Percentiles rank a stretch among this genome's conserved stretches.
Conservation (phyloP, 768 basidiomycete genomes). For the Hypholoma fasciculare region DNA sequence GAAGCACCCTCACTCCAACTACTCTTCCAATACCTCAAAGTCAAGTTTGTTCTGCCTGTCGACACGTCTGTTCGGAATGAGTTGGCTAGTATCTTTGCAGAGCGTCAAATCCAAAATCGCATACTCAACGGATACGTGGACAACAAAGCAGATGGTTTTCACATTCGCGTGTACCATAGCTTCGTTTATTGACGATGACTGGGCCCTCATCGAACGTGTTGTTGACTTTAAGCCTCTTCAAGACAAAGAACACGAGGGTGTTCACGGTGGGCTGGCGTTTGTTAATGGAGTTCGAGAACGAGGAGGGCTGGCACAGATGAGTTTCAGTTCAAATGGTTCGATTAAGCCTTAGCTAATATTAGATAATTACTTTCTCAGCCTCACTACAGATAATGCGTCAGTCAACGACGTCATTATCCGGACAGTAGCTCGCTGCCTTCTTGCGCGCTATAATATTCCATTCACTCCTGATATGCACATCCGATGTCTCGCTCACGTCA, state of each 20-base stretch:
- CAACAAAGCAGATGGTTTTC: conserved; percentile 29
- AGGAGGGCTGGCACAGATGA: conserved; percentile 34
- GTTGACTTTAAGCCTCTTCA: conserved; percentile 32
- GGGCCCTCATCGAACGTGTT: conserved; percentile 29
- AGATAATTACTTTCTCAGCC: conserved; percentile 16
- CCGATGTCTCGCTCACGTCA: conserved; percentile 33
- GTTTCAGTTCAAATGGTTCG: no score
- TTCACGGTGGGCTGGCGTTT: conserved; percentile 30
- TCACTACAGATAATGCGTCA: conserved; percentile 33
- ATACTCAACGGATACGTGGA: conserved; percentile 29
- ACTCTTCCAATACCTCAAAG: conserved; percentile 25
- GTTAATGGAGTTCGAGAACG: conserved; percentile 19
- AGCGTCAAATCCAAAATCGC: conserved; percentile 19
- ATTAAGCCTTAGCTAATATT: no score
- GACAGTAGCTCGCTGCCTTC: conserved; percentile 16
- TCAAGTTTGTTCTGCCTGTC: conserved; percentile 16
- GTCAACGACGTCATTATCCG: conserved; percentile 32
- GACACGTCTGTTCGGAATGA: conserved; percentile 25
- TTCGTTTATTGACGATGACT: conserved; percentile 28
- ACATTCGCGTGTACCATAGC: conserved; percentile 31
- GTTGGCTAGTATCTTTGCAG: conserved; percentile 18
- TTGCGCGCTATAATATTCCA: conserved; percentile 25
- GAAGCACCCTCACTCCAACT: conserved; percentile 15
- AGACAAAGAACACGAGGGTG: conserved; percentile 34
- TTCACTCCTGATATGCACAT: conserved; percentile 29